Base-by-base conservation (phyloP, 2,329 filamentous ascomycete genomes). In the Botrytis tulipae region DNA sequence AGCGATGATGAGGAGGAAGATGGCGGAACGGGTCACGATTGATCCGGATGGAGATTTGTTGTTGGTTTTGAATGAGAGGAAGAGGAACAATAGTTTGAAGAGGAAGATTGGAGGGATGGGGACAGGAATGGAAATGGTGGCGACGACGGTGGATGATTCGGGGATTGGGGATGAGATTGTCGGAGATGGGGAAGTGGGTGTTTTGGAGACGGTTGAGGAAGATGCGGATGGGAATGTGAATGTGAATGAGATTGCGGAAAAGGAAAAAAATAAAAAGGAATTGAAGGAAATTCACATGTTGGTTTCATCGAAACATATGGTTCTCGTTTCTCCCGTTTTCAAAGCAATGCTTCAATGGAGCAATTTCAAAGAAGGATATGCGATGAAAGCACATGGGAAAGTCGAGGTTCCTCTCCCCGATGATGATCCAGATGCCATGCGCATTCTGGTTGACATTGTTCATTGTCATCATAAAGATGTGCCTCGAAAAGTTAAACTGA, bases 371-470 rank as follows among this genome's bases (percentile, higher is more conserved):
- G 79, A 80, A 62, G 78, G 75, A 14, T 46, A 73, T 1, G 62
- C 70, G 7, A 73, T 79, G 4, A 68, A 59, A 44, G n/a, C 68
- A 1, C 62, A 25, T 29, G 75, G 75, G 0, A 70, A 40, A n/a
- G 72, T 74, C n/a, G 77, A 80, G 68, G 74, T 82, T 40, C 73
- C 76, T 3, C 42, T 4, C 75, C 78, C 78, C 0, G 78, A 82
- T 9, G 82, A 83, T 67, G 75, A 82, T 67, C 73, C 79, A 0
- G 75, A 78, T 1, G 79, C 80, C 1, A 79, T 84, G 73, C 65
- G 73, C 0, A 75, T 82, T 1, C 37, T 83, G 12, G 78, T 83
- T 71, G 77, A 77, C 35, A 79, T 83, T 10, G 79, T 80, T 4
- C 82, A 83, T 42, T 67, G 73, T 42, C 67, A 72, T 10, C 69